A percentile compares a stretch with the other conserved stretches of the same genome.
These are phyloP conservation scores for Amyloporia xantha DNA, from an alignment of 768 basidiomycete species.

Conservation along the genomic window DNA sequence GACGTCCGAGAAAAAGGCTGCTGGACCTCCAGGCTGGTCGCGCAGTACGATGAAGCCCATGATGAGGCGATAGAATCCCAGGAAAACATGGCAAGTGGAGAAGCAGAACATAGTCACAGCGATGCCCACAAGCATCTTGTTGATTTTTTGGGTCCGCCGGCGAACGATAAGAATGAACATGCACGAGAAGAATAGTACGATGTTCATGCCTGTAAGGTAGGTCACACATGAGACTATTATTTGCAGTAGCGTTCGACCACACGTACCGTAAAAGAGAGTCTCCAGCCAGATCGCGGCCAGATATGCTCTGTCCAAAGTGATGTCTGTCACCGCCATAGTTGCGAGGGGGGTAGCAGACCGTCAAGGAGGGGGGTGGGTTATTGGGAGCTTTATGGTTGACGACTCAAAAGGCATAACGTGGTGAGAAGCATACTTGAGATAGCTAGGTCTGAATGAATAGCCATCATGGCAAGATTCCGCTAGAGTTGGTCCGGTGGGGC, in stretches of 20 bases:
- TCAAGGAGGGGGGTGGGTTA: background rate
- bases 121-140: slow-evolving; percentile 19
- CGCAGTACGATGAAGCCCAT: slow-evolving; percentile 27
- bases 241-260: no score
- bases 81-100: slow-evolving; percentile 29
- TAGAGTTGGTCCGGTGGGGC: no score
- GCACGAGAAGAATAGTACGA: slow-evolving; percentile 25
- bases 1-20: slow-evolving; percentile 28
- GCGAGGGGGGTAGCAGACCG: background rate
- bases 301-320: slow-evolving; percentile 30
- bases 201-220: slow-evolving; percentile 23
- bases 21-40: slow-evolving; percentile 24
- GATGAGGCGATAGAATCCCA: slow-evolving; percentile 31
- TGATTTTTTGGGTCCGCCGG: slow-evolving; percentile 18
- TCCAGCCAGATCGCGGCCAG: slow-evolving; percentile 31
- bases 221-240: no score
- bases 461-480: no score
- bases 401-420: no score
- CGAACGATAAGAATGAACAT: slow-evolving; percentile 21
- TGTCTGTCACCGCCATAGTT: slow-evolving; percentile 16
- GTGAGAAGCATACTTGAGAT: no score
- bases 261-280: slow-evolving; percentile 26
- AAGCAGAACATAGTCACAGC: slow-evolving; percentile 27
- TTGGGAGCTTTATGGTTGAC: no score
- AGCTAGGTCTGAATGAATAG: no score